Evolutionary conservation across 2,329 filamentous ascomycete species (phyloP).

Genomic region (Colletotrichum abscissum): DNA sequence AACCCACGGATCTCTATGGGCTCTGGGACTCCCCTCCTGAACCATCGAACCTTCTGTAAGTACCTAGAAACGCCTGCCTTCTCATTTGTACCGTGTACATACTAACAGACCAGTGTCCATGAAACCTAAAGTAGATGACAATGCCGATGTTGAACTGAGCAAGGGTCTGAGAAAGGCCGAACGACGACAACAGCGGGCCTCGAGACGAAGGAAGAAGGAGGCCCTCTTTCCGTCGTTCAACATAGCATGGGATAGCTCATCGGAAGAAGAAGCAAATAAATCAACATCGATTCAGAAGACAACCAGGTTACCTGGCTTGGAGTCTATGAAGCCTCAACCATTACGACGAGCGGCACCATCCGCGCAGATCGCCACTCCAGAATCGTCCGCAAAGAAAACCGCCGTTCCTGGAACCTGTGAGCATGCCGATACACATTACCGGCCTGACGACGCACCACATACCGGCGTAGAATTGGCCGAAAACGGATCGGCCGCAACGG

Average conservation of each 20-base stretch:
- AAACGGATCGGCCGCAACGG: neutral
- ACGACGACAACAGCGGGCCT: neutral
- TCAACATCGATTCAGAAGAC: neutral
- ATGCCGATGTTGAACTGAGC: conserved; percentile 30
- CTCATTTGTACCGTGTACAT: too few species aligned
- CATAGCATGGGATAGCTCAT: neutral
- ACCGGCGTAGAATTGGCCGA: neutral
- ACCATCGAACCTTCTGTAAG: conserved; percentile 26
- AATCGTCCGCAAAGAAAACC: neutral
- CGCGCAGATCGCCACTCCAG: neutral
- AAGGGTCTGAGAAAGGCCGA: conserved; percentile 14
- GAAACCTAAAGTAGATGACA: conserved; percentile 14
- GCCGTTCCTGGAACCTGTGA: neutral
- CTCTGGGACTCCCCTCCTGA: neutral
- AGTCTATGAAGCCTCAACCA: neutral
- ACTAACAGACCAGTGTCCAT: conserved; percentile 27
- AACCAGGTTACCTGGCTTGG: neutral
- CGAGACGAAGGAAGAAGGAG: neutral
- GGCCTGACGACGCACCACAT: neutral
- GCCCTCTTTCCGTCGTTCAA: neutral
- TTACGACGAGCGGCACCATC: neutral
- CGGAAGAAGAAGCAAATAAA: neutral
- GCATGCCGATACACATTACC: neutral
- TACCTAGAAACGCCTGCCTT: neutral
- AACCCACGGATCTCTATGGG: neutral